Conservation (phyloP, 257 asterid genomes). For the Fraxinus pennsylvanica region DNA sequence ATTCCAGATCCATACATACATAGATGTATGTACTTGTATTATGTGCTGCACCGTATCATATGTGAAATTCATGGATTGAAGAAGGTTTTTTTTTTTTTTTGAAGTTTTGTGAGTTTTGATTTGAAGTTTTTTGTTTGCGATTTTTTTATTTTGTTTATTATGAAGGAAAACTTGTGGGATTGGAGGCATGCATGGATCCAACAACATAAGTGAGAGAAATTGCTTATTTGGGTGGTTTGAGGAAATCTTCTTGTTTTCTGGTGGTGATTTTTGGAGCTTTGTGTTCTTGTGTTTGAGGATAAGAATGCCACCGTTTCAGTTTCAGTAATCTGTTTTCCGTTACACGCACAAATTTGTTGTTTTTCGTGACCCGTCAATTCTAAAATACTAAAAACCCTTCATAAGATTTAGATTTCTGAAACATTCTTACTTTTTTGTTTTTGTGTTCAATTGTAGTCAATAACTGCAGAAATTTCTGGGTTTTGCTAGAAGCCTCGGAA, state of each 20-base stretch:
- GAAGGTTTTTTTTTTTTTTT: not conserved
- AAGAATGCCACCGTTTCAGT: constrained; percentile 18
- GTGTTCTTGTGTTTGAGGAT: constrained; percentile 34
- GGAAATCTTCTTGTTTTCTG: not conserved
- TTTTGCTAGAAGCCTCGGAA: constrained; percentile 17
- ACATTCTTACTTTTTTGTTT: constrained; percentile 15
- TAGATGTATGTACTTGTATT: not conserved
- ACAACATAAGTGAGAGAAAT: constrained; percentile 11
- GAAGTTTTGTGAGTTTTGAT: not conserved
- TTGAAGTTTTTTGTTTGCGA: not conserved
- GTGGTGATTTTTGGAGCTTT: constrained; percentile 18
- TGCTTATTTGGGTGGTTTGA: constrained; percentile 15
- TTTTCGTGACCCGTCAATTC: constrained; percentile 24
- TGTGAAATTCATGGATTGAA: not conserved
- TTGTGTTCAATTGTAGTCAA: constrained; percentile 6
- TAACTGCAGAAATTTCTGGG: not conserved
- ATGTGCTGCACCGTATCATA: not conserved
- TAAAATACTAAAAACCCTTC: not conserved
- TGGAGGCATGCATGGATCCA: constrained; percentile 44
- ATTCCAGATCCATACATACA: constrained; percentile 5
- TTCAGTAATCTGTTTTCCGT: constrained; percentile 32
- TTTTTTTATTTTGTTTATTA: constrained; percentile 23
- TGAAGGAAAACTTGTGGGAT: constrained; percentile 44
- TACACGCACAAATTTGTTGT: constrained; percentile 30
- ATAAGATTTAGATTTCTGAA: constrained; percentile 17